Evolutionary conservation across 192 early-diverging fungal genomes (phyloP).

Genomic region (Coemansia brasiliensis): DNA sequence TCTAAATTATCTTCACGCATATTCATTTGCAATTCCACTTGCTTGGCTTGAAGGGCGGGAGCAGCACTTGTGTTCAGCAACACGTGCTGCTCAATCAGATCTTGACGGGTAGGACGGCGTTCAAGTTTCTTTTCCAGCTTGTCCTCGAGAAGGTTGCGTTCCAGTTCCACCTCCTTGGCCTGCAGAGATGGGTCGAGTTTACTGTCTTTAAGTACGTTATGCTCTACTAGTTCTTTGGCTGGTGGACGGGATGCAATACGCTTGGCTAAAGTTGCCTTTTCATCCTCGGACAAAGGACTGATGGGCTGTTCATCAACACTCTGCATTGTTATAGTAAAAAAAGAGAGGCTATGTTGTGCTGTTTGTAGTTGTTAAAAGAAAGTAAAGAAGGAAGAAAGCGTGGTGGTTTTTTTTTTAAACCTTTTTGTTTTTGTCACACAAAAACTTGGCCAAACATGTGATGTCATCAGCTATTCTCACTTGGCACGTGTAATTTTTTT

Average conservation of each 20-base stretch:
- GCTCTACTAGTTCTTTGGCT: slow-evolving; percentile 54
- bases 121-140: slow-evolving; percentile 58
- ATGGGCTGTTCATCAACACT: slow-evolving; percentile 10
- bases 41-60: slow-evolving; percentile 40
- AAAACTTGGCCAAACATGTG: neutral
- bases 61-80: slow-evolving; percentile 50
- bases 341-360: neutral
- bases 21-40: slow-evolving; percentile 29
- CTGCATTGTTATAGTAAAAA: neutral
- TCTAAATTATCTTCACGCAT: slow-evolving; percentile 57
- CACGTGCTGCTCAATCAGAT: slow-evolving; percentile 62
- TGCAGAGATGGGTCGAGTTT: slow-evolving; percentile 45
- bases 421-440: neutral
- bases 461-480: neutral
- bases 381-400: neutral
- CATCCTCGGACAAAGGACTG: neutral
- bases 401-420: neutral
- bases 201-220: slow-evolving; percentile 61
- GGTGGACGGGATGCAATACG: slow-evolving; percentile 54
- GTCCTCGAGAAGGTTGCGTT: slow-evolving; percentile 50
- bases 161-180: slow-evolving; percentile 27
- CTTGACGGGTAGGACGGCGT: slow-evolving; percentile 58
- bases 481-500: neutral
- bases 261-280: slow-evolving; percentile 32
- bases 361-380: neutral